These are phyloP conservation scores for Fusarium algeriense DNA, from an alignment of 2,329 filamentous ascomycete genomes.

Conservation along the genomic window DNA sequence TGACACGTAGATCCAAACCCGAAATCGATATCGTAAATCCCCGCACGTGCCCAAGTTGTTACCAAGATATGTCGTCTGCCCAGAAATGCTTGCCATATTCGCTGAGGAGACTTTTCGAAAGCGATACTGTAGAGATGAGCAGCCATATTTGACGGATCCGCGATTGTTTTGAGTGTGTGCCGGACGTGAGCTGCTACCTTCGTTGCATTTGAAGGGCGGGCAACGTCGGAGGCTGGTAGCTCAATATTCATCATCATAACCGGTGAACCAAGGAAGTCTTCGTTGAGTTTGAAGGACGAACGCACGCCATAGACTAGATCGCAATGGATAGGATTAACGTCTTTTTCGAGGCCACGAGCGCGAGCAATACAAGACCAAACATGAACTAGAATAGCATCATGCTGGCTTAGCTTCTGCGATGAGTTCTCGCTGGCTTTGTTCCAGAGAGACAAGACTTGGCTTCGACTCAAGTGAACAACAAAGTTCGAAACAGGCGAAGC, in stretches of 20 bases:
- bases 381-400: constrained; percentile 44
- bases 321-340: constrained; percentile 33
- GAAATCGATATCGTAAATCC: constrained; percentile 46
- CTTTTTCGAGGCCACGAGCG: constrained; percentile 22
- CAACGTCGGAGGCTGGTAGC: constrained; percentile 17
- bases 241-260: constrained; percentile 43
- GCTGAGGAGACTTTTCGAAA: constrained; percentile 44
- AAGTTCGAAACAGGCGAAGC: constrained; percentile 37
- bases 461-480: constrained; percentile 34
- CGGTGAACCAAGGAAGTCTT: constrained; percentile 40
- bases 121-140: constrained; percentile 38
- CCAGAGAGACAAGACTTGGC: constrained; percentile 31
- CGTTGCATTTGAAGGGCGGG: neutral
- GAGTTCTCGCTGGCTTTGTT: neutral
- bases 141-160: constrained; percentile 7
- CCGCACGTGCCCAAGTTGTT: constrained; percentile 45
- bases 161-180: constrained; percentile 24
- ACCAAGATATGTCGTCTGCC: constrained; percentile 43
- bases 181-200: constrained; percentile 22
- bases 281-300: constrained; percentile 18
- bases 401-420: constrained; percentile 28
- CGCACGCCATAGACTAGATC: constrained; percentile 41
- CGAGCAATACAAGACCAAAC: constrained; percentile 46
- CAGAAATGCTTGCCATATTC: constrained; percentile 47
- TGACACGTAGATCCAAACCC: constrained; percentile 29